Conservation (phyloP, 371 early-diverging fungal genomes). For the Apophysomyces elegans region DNA sequence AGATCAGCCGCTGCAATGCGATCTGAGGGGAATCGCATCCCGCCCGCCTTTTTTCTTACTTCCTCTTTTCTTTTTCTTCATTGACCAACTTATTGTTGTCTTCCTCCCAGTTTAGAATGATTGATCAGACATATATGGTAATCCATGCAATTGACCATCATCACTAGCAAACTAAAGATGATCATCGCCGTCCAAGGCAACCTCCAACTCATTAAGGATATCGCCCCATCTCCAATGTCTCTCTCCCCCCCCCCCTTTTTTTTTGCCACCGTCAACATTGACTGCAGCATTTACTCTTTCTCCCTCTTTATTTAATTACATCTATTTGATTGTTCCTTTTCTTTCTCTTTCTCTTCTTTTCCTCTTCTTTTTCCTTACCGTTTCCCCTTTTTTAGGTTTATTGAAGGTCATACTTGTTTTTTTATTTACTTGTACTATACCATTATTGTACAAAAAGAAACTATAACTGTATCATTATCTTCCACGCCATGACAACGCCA, state of each 20-base stretch:
- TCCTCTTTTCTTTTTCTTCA: not conserved
- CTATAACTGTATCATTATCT: not conserved
- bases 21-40: constrained; percentile 1
- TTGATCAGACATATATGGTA: not conserved
- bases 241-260: too few relatives aligned
- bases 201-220: constrained; percentile 1
- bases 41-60: constrained; percentile 9
- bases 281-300: not conserved
- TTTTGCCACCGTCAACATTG: not conserved
- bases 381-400: not conserved
- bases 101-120: constrained; percentile 3
- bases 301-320: not conserved
- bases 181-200: not conserved
- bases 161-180: constrained; percentile 3
- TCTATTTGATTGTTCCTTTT: not conserved
- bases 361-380: not conserved
- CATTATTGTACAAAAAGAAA: constrained; percentile 4
- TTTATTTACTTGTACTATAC: not conserved
- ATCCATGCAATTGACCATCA: constrained; percentile 5
- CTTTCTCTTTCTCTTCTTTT: not conserved
- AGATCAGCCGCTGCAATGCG: constrained; percentile 8
- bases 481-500: not conserved
- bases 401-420: not conserved
- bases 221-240: not conserved
- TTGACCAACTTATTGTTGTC: constrained; percentile 3